Conservation (phyloP, 441 rosid genomes). For the Dalechampia spathulata region DNA sequence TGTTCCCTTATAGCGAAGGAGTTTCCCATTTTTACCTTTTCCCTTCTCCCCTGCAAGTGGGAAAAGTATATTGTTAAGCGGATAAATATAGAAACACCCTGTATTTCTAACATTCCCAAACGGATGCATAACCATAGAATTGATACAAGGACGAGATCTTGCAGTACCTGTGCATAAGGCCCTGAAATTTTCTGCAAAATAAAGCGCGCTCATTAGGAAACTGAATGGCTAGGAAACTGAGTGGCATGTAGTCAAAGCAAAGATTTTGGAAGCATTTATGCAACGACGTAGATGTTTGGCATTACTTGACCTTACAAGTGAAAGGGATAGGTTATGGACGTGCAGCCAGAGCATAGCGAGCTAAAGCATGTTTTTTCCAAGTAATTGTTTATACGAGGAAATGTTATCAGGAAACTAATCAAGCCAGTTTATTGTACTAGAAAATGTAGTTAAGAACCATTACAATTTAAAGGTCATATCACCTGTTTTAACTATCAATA, state of each 20-base stretch:
- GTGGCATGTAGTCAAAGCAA: background rate
- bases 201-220: conserved; percentile 17
- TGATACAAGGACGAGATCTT: conserved; percentile 1
- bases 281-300: too few species aligned
- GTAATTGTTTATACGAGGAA: background rate
- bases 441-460: too few species aligned
- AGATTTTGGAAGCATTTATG: background rate
- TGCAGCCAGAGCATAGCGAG: background rate
- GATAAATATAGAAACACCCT: background rate
- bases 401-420: too few species aligned
- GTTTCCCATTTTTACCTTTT: conserved; percentile 47
- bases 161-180: conserved; percentile 82
- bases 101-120: background rate
- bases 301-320: too few species aligned
- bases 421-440: too few species aligned
- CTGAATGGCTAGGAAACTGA: background rate
- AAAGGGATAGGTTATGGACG: too few species aligned
- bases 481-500: too few species aligned
- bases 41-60: conserved; percentile 57
- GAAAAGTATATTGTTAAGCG: conserved; percentile 2
- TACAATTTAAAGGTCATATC: too few species aligned
- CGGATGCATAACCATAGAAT: background rate
- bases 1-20: conserved; percentile 68
- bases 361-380: background rate
- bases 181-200: conserved; percentile 82